Conservation (phyloP, 768 basidiomycete genomes). For the Lactarius evosmus region DNA sequence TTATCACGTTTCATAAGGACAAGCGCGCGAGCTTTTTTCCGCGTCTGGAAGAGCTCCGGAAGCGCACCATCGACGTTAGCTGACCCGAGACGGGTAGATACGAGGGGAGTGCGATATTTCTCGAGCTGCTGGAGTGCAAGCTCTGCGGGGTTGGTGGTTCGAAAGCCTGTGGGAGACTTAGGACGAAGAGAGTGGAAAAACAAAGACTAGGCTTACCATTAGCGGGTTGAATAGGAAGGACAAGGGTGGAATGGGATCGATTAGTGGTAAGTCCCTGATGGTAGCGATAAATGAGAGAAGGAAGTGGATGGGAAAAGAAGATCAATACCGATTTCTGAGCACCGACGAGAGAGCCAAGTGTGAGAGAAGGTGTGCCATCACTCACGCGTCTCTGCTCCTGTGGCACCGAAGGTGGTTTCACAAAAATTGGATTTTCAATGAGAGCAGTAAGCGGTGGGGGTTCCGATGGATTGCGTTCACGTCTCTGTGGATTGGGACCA, state of each 20-base stretch:
- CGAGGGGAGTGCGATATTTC: conserved; percentile 73
- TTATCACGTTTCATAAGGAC: conserved; percentile 62
- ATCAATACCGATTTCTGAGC: conserved; percentile 26
- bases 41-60: conserved; percentile 62
- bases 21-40: conserved; percentile 40
- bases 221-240: conserved; percentile 14
- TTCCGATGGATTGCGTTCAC: conserved; percentile 55
- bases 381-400: conserved; percentile 29
- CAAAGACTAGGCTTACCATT: conserved; percentile 18
- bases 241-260: conserved; percentile 22
- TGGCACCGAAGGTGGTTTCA: conserved; percentile 50
- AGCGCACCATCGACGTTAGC: conserved; percentile 27
- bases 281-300: conserved; percentile 5
- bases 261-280: conserved; percentile 13
- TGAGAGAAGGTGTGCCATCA: conserved; percentile 22
- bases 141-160: conserved; percentile 54
- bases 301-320: not conserved
- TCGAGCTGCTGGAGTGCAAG: conserved; percentile 68
- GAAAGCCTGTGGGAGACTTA: conserved; percentile 27
- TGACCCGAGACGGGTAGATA: conserved; percentile 55
- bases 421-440: conserved; percentile 63
- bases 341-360: conserved; percentile 31
- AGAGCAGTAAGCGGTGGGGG: conserved; percentile 65
- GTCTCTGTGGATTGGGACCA: conserved; percentile 42
- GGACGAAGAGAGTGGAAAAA: conserved; percentile 22